phyloP scores from a whole-genome alignment of 2,329 filamentous ascomycete species.

The Alternaria panax region DNA sequence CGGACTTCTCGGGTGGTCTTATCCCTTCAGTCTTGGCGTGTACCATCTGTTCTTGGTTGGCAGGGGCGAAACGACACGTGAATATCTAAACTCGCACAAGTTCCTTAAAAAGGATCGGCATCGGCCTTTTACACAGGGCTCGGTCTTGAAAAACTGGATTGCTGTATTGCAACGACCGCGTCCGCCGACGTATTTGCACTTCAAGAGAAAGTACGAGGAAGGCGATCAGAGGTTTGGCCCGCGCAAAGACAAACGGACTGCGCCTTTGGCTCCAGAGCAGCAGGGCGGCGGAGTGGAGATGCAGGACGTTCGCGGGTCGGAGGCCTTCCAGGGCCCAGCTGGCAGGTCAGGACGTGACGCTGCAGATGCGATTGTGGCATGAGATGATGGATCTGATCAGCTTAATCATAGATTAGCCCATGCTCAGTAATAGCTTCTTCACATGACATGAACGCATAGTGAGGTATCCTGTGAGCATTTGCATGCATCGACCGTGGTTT shows the following conservation, averaged over 20 bases:
- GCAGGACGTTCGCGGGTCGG: conserved; percentile 57
- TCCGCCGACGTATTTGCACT: conserved; percentile 85
- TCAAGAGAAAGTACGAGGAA: conserved; percentile 77
- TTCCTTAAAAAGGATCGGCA: conserved; percentile 92
- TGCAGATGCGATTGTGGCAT: conserved; percentile 18
- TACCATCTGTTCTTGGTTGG: conserved; percentile 94
- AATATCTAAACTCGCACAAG: conserved; percentile 96
- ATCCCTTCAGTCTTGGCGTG: conserved; percentile 81
- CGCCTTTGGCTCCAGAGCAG: conserved; percentile 59
- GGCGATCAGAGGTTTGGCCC: conserved; percentile 85
- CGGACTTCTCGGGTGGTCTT: conserved; percentile 74
- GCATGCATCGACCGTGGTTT: background rate
- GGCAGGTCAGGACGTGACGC: conserved; percentile 28
- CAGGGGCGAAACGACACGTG: conserved; percentile 91
- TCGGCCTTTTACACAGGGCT: conserved; percentile 84
- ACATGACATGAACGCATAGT: conserved; percentile 3
- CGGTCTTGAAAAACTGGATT: conserved; percentile 77
- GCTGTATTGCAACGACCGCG: conserved; percentile 83
- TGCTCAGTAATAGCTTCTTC: conserved; percentile 7
- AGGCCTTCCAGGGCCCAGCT: conserved; percentile 47
- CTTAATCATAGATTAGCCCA: conserved; percentile 8
- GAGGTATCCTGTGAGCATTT: background rate
- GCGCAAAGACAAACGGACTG: conserved; percentile 60
- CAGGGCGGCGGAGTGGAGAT: conserved; percentile 72
- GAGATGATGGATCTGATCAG: conserved; percentile 7